Conservation (phyloP, 345 rosid species). For the Litchi chinensis region DNA sequence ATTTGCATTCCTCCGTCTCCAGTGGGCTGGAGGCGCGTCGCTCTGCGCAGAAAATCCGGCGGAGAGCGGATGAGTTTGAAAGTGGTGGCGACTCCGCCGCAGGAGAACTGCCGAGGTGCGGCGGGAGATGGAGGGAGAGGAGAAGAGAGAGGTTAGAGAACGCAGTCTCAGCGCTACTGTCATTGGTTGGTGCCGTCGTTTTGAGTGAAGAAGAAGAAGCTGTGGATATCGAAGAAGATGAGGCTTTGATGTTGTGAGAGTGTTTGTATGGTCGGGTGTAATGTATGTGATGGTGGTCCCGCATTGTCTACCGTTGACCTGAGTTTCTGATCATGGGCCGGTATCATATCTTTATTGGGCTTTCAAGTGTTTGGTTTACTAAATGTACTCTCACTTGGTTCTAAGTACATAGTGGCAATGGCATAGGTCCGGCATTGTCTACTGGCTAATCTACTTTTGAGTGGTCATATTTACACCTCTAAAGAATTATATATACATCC, state of each 20-base stretch:
- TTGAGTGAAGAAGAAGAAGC: neutral
- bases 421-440: no score
- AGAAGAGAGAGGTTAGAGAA: conserved; percentile 51
- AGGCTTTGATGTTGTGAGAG: conserved; percentile 16
- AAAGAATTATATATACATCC: no score
- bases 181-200: conserved; percentile 34
- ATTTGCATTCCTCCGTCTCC: conserved; percentile 61
- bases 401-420: no score
- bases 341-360: no score
- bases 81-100: conserved; percentile 31
- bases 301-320: neutral
- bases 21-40: conserved; percentile 52
- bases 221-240: conserved; percentile 4
- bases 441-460: no score
- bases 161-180: conserved; percentile 68
- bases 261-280: neutral
- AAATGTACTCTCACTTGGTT: no score
- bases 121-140: conserved; percentile 46
- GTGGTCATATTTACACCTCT: no score
- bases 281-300: neutral
- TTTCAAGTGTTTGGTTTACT: no score
- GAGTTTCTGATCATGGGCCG: no score
- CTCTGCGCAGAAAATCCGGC: conserved; percentile 55
- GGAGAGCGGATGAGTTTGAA: no score
- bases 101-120: conserved; percentile 37